Evolutionary conservation across 352 stramenopile genomes (phyloP).

Genomic region (Globisporangium radiosum): DNA sequence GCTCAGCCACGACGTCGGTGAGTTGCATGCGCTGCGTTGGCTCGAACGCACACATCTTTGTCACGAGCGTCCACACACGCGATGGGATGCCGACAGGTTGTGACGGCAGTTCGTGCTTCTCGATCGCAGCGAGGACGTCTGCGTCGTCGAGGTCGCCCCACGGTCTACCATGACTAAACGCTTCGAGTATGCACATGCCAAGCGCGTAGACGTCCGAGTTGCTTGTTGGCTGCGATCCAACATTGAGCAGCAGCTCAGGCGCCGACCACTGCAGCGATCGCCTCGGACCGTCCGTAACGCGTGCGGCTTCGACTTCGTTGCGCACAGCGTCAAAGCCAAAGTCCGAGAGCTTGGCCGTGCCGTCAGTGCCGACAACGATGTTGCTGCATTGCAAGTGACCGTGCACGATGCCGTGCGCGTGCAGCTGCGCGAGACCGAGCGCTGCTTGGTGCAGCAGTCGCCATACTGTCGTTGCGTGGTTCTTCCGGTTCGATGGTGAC

Average conservation of each 20-base stretch:
- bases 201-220: slow-evolving; percentile 13
- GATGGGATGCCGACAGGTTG: too few relatives aligned
- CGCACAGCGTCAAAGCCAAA: slow-evolving; percentile 29
- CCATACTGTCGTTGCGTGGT: slow-evolving; percentile 8
- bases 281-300: slow-evolving; percentile 17
- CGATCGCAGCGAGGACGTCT: not conserved
- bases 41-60: not conserved
- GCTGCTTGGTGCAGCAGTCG: slow-evolving; percentile 21
- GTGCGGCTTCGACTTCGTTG: slow-evolving; percentile 16
- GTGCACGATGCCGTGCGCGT: slow-evolving; percentile 60
- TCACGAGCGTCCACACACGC: too few relatives aligned
- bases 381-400: slow-evolving; percentile 87
- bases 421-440: slow-evolving; percentile 61
- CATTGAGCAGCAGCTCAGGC: slow-evolving; percentile 23
- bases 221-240: not conserved
- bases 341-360: slow-evolving; percentile 29
- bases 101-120: not conserved
- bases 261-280: slow-evolving; percentile 26
- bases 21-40: too few relatives aligned
- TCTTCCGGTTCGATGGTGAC: too few relatives aligned
- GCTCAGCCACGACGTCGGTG: too few relatives aligned
- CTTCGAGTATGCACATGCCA: slow-evolving; percentile 22
- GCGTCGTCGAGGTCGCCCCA: not conserved
- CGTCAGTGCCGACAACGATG: slow-evolving; percentile 48
- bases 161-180: not conserved